phyloP scores from a whole-genome alignment of 1,284 basidiomycete species.

The Leccinum griseonigrum region DNA sequence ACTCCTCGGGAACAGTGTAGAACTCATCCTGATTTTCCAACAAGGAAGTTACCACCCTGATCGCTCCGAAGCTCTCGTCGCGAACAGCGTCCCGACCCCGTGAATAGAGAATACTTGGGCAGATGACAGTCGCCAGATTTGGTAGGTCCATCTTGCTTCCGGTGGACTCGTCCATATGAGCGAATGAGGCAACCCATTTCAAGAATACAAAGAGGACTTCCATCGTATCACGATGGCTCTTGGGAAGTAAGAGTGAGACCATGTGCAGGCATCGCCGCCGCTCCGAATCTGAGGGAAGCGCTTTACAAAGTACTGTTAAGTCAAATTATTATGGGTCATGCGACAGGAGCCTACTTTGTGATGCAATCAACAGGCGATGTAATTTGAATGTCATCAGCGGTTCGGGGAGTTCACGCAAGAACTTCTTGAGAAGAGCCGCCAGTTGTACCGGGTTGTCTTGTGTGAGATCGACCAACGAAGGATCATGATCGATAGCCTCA shows the following conservation, averaged over 20 bases:
- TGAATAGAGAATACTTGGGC: constrained; percentile 91
- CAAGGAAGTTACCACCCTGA: constrained; percentile 80
- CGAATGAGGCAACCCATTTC: constrained; percentile 99
- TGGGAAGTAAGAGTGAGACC: constrained; percentile 85
- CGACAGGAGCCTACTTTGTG: constrained; percentile 66
- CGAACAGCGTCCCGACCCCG: constrained; percentile 84
- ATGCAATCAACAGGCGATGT: constrained; percentile 85
- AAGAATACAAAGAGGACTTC: constrained; percentile 98
- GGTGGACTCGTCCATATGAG: constrained; percentile 97
- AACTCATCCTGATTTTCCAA: constrained; percentile 95
- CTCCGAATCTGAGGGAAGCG: constrained; percentile 73
- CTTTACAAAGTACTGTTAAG: constrained; percentile 40
- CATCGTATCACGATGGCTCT: constrained; percentile 94
- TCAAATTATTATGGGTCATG: constrained; percentile 1
- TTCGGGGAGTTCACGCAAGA: constrained; percentile 94
- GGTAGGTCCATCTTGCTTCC: constrained; percentile 98
- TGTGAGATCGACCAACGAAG: constrained; percentile 84
- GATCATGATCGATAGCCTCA: constrained; percentile 92
- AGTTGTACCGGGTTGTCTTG: constrained; percentile 98
- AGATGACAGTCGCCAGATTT: constrained; percentile 97
- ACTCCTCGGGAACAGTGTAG: constrained; percentile 85
- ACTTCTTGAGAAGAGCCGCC: constrained; percentile 96
- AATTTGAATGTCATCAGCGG: constrained; percentile 94
- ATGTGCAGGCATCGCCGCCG: constrained; percentile 85
- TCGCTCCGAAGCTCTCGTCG: constrained; percentile 93